Percentiles rank a stretch among this genome's conserved stretches.
phyloP scores from a whole-genome alignment of 371 early-diverging fungal genomes.

The Blakeslea trispora region DNA sequence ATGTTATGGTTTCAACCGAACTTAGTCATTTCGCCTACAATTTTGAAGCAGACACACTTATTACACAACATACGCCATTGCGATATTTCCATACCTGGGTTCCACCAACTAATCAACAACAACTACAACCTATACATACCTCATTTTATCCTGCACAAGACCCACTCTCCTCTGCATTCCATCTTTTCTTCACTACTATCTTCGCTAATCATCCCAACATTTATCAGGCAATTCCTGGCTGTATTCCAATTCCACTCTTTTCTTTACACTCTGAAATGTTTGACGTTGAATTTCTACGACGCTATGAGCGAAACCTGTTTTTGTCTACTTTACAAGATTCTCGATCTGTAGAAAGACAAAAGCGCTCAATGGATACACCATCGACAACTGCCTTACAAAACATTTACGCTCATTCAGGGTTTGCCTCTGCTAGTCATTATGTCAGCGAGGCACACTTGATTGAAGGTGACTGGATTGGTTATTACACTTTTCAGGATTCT shows the following conservation, averaged over 20 bases:
- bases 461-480: constrained; percentile 55
- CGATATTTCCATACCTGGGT: constrained; percentile 25
- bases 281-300: constrained; percentile 49
- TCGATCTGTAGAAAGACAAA: constrained; percentile 23
- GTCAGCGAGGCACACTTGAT: constrained; percentile 46
- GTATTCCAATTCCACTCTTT: constrained; percentile 44
- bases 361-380: not conserved
- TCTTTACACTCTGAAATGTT: constrained; percentile 34
- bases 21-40: constrained; percentile 47
- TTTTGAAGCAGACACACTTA: constrained; percentile 42
- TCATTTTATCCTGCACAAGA: constrained; percentile 48
- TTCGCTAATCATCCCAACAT: constrained; percentile 47
- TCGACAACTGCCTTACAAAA: constrained; percentile 14
- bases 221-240: constrained; percentile 41
- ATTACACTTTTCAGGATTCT: constrained; percentile 45
- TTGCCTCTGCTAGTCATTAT: constrained; percentile 35
- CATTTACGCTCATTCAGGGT: constrained; percentile 37
- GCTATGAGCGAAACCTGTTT: constrained; percentile 42
- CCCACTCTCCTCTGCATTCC: constrained; percentile 41
- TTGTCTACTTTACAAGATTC: constrained; percentile 26
- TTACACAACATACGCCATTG: constrained; percentile 39
- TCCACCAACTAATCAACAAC: constrained; percentile 13
- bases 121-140: constrained; percentile 8
- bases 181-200: constrained; percentile 46
- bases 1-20: constrained; percentile 36